Conservation (phyloP, 1,284 basidiomycete genomes). For the Puccinia coronata region DNA sequence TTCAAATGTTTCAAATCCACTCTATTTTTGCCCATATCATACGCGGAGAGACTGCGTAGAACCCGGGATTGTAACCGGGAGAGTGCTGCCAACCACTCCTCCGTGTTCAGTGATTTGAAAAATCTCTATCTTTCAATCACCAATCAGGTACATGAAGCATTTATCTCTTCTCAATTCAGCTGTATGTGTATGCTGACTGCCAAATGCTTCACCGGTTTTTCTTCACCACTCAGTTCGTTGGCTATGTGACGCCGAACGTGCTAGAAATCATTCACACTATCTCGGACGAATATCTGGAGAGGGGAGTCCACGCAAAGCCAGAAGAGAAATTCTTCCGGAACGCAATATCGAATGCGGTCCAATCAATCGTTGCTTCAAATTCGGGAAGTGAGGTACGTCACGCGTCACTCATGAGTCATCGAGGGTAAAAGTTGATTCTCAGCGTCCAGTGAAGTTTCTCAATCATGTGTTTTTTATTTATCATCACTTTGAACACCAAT, state of each 20-base stretch:
- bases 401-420: neutral
- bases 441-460: neutral
- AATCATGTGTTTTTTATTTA: neutral
- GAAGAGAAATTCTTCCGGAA: constrained; percentile 36
- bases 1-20: constrained; percentile 41
- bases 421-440: neutral
- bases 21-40: neutral
- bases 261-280: constrained; percentile 41
- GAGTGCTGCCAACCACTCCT: neutral
- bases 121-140: constrained; percentile 43
- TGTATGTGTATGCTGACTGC: neutral
- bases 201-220: neutral
- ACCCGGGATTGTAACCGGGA: constrained; percentile 33
- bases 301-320: constrained; percentile 16
- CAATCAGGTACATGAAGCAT: constrained; percentile 31
- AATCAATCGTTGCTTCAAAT: constrained; percentile 48
- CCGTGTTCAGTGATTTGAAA: constrained; percentile 41
- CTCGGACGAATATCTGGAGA: constrained; percentile 30
- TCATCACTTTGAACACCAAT: neutral
- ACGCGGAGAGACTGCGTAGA: constrained; percentile 14
- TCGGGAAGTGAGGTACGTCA: constrained; percentile 42
- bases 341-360: constrained; percentile 10
- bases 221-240: constrained; percentile 27
- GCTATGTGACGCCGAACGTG: constrained; percentile 40
- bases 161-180: neutral